These are phyloP conservation scores for Wickerhamomyces bisporus DNA, from an alignment of 805 yeast genomes.

Conservation along the genomic window DNA sequence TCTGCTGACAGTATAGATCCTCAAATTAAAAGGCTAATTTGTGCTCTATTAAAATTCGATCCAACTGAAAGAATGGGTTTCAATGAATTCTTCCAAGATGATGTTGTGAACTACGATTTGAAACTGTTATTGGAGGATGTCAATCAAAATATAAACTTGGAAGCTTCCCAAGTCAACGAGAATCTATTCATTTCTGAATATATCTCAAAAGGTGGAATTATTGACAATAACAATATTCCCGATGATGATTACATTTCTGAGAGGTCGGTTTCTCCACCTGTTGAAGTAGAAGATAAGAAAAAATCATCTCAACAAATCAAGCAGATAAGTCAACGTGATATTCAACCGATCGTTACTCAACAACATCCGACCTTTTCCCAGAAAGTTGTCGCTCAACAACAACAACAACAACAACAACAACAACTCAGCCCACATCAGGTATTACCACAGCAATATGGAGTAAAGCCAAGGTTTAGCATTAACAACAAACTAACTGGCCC, in stretches of 20 bases:
- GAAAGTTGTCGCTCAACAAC: slow-evolving; percentile 3
- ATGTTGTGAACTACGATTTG: slow-evolving; percentile 54
- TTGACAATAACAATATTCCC: slow-evolving; percentile 14
- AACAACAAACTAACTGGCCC: slow-evolving; percentile 6
- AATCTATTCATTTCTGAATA: slow-evolving; percentile 83
- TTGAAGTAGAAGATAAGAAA: neutral
- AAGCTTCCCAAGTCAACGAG: slow-evolving; percentile 62
- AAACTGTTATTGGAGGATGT: slow-evolving; percentile 27
- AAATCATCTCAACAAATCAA: slow-evolving; percentile 7
- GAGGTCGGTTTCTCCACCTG: neutral
- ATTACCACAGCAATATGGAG: neutral
- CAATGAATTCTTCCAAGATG: slow-evolving; percentile 77
- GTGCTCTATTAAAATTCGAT: slow-evolving; percentile 71
- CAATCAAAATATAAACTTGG: slow-evolving; percentile 54
- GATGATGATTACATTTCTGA: slow-evolving; percentile 14
- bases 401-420: slow-evolving; percentile 5
- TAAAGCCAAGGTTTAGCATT: slow-evolving; percentile 8
- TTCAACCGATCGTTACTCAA: slow-evolving; percentile 17
- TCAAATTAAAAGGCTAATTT: slow-evolving; percentile 63
- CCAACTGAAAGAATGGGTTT: slow-evolving; percentile 88
- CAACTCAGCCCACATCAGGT: neutral
- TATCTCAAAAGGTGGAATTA: slow-evolving; percentile 33
- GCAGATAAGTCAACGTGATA: slow-evolving; percentile 21
- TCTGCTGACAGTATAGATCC: slow-evolving; percentile 44
- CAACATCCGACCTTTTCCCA: slow-evolving; percentile 8